phyloP scores from a whole-genome alignment of 495 filamentous ascomycete species.

The Sporormia fimetaria region DNA sequence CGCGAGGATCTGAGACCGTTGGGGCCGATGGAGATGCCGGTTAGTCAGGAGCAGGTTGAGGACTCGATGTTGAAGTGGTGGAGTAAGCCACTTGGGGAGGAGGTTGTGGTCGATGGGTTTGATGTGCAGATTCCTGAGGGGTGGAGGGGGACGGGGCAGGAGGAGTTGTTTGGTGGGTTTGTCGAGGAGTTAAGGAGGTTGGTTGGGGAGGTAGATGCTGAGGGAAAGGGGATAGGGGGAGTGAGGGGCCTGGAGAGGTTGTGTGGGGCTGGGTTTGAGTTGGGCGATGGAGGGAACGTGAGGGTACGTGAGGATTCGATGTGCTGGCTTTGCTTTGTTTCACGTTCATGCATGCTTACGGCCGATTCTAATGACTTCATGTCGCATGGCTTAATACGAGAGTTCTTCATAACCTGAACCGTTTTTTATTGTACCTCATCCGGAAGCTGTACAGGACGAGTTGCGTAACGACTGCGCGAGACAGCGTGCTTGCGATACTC shows the following conservation, averaged over 20 bases:
- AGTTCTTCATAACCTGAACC: no score
- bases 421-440: no score
- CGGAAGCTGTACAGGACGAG: no score
- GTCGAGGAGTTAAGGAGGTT: slow-evolving; percentile 9
- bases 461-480: no score
- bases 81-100: slow-evolving; percentile 11
- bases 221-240: slow-evolving; percentile 1
- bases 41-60: background rate
- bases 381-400: no score
- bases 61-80: background rate
- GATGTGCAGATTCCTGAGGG: slow-evolving; percentile 44
- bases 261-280: slow-evolving; percentile 1
- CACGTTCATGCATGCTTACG: no score
- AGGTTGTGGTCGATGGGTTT: slow-evolving; percentile 57
- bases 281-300: no score
- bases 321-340: no score
- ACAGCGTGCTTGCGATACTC: no score
- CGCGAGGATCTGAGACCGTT: slow-evolving; percentile 43
- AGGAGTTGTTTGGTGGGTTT: slow-evolving; percentile 5
- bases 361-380: no score
- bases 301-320: no score
- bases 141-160: slow-evolving; percentile 12
- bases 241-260: slow-evolving; percentile 1
- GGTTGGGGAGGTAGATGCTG: slow-evolving; percentile 1
- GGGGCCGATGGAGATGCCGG: slow-evolving; percentile 30